Evolutionary conservation across 371 early-diverging fungal species (phyloP), one percentile per base, ranked within the genome.

Genomic region (Dichotomocladium elegans): DNA sequence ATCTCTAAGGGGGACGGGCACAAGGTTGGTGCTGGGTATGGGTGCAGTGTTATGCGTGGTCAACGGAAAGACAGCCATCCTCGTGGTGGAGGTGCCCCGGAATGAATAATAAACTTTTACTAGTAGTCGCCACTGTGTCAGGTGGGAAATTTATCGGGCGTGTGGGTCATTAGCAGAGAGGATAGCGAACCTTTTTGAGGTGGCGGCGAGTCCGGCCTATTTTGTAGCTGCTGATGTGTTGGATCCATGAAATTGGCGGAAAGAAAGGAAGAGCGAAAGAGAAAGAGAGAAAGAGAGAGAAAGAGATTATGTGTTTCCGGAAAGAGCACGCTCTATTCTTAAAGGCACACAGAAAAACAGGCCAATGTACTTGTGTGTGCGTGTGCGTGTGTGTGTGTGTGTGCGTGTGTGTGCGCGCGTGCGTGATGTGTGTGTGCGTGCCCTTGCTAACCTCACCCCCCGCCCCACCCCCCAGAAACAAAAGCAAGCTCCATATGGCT

Each of bases 61-160:
- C 40, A 51, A 14, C 12, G 26, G 35, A 53, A 71, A 63, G 29
- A 51, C 58, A 6, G 68, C 57, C 22, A 74, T 43, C 41, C 74
- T 56, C n/a, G 66, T 74, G 40, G 67, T 63, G 30, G 61, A 51
- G 21, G 58, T 54, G 10, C 58, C 60, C 37, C 58, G 54, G 14
- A 69, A 43, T 7, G 65, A 47, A 45, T 69, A 69, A 47, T 57
- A 62, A 17, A 65, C 56, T 60, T 69, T 69, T 19, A 65, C 70
- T 69, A 37, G 11, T 2, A 35, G 14, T 29, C 30, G 30, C 19
- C n/a, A 21, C 22, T 43, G 14, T 29, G 34, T 21, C 26, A 30
- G 42, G 24, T 44, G 3, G 22, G 24, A 30, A 14, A 14, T 15
- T 35, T 30, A 3, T 29, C 12, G n/a, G 28, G 27, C 15, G 12